Base-by-base conservation (phyloP, 768 basidiomycete species). In the Arthromyces matolae region DNA sequence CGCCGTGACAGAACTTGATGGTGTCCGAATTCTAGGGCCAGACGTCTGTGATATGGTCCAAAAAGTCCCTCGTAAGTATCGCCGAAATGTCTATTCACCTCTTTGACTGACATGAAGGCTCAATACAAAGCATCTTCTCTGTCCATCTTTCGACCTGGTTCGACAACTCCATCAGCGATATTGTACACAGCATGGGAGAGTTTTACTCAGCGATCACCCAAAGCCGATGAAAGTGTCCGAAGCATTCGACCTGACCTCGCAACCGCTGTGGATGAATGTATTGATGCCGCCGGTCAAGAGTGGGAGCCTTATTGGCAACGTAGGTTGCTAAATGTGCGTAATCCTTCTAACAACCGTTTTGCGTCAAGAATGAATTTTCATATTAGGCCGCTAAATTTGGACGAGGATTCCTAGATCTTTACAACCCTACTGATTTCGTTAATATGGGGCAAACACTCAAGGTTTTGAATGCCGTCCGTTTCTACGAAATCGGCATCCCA, bases 351-450 rank as follows among this genome's bases (percentile, higher is more conserved):
- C 32, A 25, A 29, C 19, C 49, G 44, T 40, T 32, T 39, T 16
- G 18, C 12, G 9, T 45, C 27, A 38, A 39, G 24, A 43, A 8
- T 38, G 49, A 29, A 28, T 50, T 39, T 16, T 24, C 28, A 9
- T 35, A 24, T 0, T 55, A 95, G 90, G 93, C 94, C n/a, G 95
- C 95, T 7, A 93, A 93, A 62, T 97, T 95, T 60, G 96, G 95
- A 1, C 81, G 93, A 51, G 87, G 91, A 0, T 99, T 93, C 62
- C 67, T 99, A 53, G 96, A 98, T 61, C 75, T 93, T 22, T 89
- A 93, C 61, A 89, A 97, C 62, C 89, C 95, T 4, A 83, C 81
- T 0, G 93, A 96, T 59, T 94, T 96, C 56, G 83, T 98, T 25
- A 77, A 82, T 39, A 93, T 96, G 86, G 93, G 92, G 0, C 89